Evolutionary conservation across 139 green algal species (phyloP).

Genomic region (Deuterostichococcus epilithicus): DNA sequence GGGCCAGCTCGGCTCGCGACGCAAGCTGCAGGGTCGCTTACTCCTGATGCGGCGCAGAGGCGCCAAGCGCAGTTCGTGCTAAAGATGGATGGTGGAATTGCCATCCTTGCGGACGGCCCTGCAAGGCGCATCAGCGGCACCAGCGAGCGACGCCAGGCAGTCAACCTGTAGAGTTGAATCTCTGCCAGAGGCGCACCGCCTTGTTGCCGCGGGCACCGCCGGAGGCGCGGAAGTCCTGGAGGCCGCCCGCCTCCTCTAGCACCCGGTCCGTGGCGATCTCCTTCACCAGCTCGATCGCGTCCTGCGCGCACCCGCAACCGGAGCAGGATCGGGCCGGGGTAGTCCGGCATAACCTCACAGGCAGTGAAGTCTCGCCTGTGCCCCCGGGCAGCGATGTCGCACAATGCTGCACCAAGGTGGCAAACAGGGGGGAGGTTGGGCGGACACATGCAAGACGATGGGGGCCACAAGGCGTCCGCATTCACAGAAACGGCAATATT

Average conservation of each 20-base stretch:
- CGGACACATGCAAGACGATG: not conserved
- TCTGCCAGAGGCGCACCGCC: not conserved
- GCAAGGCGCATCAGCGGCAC: no score
- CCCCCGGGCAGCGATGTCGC: no score
- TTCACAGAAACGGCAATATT: not conserved
- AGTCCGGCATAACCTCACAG: no score
- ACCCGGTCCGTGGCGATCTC: conserved; percentile 54
- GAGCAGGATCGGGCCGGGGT: no score
- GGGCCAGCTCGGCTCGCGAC: not conserved
- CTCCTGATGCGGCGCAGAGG: not conserved
- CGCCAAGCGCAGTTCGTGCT: not conserved
- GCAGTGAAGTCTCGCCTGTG: no score
- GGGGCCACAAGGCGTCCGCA: not conserved
- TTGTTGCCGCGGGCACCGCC: conserved; percentile 38
- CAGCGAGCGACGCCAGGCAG: not conserved
- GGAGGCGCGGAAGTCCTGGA: conserved; percentile 44
- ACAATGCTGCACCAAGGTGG: conserved; percentile 1
- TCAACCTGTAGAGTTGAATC: not conserved
- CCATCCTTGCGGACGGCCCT: not conserved
- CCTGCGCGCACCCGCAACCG: conserved; percentile 17
- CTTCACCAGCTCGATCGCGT: conserved; percentile 75
- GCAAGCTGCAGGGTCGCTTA: not conserved
- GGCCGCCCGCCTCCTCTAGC: conserved; percentile 20
- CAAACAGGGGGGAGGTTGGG: not conserved
- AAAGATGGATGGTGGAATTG: not conserved